Percentiles rank a stretch among this genome's conserved stretches.
Conservation (phyloP, 116 monocot genomes). For the Posidonia oceanica region DNA sequence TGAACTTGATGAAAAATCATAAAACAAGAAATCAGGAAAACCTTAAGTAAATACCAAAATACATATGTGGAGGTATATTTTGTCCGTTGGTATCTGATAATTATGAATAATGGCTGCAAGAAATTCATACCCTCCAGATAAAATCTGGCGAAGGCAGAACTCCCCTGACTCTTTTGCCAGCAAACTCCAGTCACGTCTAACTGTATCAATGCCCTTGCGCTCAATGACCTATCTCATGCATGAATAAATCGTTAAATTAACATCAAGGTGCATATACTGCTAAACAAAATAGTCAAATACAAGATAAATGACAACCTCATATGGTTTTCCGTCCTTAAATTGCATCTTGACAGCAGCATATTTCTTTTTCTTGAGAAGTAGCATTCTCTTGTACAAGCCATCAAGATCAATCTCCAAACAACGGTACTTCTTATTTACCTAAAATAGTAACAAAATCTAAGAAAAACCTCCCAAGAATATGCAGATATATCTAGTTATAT, state of each 20-base stretch:
- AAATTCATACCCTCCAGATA: conserved; percentile 72
- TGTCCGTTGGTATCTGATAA: too few species aligned
- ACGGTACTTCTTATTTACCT: conserved; percentile 97
- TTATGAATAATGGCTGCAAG: background rate
- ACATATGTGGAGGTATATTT: too few species aligned
- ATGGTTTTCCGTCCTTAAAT: conserved; percentile 53
- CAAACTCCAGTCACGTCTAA: conserved; percentile 95
- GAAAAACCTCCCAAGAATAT: background rate
- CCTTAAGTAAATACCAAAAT: too few species aligned
- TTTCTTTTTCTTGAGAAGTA: conserved; percentile 98
- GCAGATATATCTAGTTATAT: background rate
- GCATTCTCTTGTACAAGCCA: conserved; percentile 95
- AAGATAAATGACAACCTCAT: conserved; percentile 42
- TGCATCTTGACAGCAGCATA: conserved; percentile 96
- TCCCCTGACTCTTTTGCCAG: conserved; percentile 83
- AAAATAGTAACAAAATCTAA: background rate
- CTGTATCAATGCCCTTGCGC: conserved; percentile 94
- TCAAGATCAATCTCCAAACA: conserved; percentile 97
- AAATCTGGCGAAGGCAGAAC: conserved; percentile 78
- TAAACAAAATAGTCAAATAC: background rate
- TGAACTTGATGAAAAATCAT: conserved; percentile 9
- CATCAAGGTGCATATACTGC: background rate
- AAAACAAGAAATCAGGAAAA: background rate
- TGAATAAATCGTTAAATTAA: background rate
- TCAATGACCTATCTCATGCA: conserved; percentile 63